Evolutionary conservation across 2,329 filamentous ascomycete genomes (phyloP).

Genomic region (Trichoderma endophyticum): DNA sequence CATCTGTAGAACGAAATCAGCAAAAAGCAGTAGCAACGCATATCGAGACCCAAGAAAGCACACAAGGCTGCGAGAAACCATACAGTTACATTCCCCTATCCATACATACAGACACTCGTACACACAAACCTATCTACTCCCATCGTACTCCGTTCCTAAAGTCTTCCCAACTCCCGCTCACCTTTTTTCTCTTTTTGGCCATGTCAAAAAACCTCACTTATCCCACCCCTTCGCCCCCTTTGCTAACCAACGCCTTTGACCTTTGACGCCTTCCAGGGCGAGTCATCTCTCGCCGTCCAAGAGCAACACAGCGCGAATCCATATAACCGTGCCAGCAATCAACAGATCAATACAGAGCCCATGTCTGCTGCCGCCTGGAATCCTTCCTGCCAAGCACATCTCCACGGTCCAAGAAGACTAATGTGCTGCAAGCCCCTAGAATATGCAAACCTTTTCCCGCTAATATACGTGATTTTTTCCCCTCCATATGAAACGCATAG

Average conservation of each 20-base stretch:
- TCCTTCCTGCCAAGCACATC: not conserved
- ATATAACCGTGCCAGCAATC: not conserved
- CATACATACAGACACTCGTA: slow-evolving; percentile 15
- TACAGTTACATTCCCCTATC: slow-evolving; percentile 15
- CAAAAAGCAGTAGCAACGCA: not conserved
- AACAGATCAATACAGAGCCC: not conserved
- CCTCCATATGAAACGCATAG: not conserved
- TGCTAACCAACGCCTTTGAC: slow-evolving; percentile 17
- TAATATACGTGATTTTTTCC: not conserved
- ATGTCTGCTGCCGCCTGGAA: not conserved
- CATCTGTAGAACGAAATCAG: slow-evolving; percentile 2
- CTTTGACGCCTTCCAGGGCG: slow-evolving; percentile 15
- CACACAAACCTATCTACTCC: slow-evolving; percentile 6
- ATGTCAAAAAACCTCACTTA: not conserved
- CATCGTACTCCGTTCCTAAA: not conserved
- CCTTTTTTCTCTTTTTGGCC: not conserved
- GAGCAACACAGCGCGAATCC: not conserved
- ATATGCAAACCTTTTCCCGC: slow-evolving; percentile 9
- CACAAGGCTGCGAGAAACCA: not conserved
- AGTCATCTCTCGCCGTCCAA: not conserved
- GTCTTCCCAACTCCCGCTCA: not conserved
- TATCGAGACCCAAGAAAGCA: not conserved
- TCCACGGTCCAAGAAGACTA: not conserved
- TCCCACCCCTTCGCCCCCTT: not conserved
- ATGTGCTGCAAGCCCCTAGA: not conserved